Evolutionary conservation across 495 filamentous ascomycete genomes (phyloP).

Genomic region (Thermothielavioides terrestris): DNA sequence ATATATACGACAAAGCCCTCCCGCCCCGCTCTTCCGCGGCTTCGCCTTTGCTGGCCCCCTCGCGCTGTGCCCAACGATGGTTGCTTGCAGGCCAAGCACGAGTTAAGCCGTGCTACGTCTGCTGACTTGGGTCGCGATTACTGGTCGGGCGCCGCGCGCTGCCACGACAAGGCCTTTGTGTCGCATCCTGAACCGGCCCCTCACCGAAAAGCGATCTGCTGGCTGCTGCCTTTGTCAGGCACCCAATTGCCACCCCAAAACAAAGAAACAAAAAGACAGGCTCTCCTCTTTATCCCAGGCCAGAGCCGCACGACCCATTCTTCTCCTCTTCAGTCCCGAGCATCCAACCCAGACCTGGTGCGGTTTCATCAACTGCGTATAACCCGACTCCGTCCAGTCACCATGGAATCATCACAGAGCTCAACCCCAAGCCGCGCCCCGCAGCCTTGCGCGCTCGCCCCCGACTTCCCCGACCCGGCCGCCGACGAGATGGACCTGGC

Average conservation of each 20-base stretch:
- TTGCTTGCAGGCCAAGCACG: slow-evolving; percentile 1
- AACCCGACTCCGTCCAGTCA: background rate
- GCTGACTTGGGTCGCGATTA: slow-evolving; percentile 4
- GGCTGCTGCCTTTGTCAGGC: slow-evolving; percentile 2
- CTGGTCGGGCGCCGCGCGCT: slow-evolving; percentile 3
- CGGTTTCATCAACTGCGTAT: background rate
- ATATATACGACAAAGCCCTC: background rate
- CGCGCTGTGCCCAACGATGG: background rate
- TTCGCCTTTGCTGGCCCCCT: background rate
- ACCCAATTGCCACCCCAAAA: background rate
- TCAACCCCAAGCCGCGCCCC: slow-evolving; percentile 13
- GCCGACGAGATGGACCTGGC: slow-evolving; percentile 29
- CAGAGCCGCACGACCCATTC: background rate
- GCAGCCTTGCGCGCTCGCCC: slow-evolving; percentile 31
- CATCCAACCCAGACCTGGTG: background rate
- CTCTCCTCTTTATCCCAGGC: background rate
- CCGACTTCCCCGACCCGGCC: slow-evolving; percentile 28
- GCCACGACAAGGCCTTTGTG: slow-evolving; percentile 7
- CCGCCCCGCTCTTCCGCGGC: background rate
- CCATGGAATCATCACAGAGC: slow-evolving; percentile 24
- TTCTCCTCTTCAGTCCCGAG: background rate
- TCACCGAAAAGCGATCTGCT: background rate
- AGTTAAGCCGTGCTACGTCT: too few relatives aligned
- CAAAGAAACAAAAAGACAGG: background rate
- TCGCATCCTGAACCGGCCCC: background rate